A percentile compares a stretch with the other conserved stretches of the same genome.
Conservation (phyloP, 169 alveolate species). For the Plasmodium berghei region DNA sequence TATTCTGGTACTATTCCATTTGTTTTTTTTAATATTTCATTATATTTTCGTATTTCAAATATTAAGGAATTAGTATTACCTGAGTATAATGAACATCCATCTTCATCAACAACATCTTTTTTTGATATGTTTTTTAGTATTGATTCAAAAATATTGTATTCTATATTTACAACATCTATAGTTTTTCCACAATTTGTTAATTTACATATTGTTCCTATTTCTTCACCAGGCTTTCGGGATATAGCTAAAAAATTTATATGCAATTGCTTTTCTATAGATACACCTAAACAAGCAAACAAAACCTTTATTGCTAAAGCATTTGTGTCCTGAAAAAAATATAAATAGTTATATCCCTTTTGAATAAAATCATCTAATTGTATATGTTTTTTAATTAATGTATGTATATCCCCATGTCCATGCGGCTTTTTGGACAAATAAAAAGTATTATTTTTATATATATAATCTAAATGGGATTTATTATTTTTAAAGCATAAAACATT, state of each 20-base stretch:
- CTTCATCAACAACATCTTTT: conserved; percentile 83
- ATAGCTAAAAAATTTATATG: conserved; percentile 90
- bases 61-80: conserved; percentile 91
- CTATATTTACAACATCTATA: conserved; percentile 87
- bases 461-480: conserved; percentile 89
- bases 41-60: conserved; percentile 86
- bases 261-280: conserved; percentile 82
- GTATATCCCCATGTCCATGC: conserved; percentile 96
- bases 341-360: conserved; percentile 88
- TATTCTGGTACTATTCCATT: conserved; percentile 94
- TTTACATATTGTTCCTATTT: conserved; percentile 91
- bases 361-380: conserved; percentile 86
- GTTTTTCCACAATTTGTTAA: conserved; percentile 80
- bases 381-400: conserved; percentile 86
- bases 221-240: conserved; percentile 93
- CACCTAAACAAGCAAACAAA: conserved; percentile 90
- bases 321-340: conserved; percentile 92
- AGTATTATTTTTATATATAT: conserved; percentile 79
- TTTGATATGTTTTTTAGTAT: conserved; percentile 85
- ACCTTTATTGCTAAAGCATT: conserved; percentile 91
- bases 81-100: conserved; percentile 91
- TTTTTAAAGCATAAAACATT: conserved; percentile 93
- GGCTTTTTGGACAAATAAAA: conserved; percentile 91
- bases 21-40: conserved; percentile 86
- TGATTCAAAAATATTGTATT: conserved; percentile 91